A percentile compares a stretch with the other conserved stretches of the same genome.
phyloP scores from a whole-genome alignment of 2,329 filamentous ascomycete species.

The Claviceps sorghi region DNA sequence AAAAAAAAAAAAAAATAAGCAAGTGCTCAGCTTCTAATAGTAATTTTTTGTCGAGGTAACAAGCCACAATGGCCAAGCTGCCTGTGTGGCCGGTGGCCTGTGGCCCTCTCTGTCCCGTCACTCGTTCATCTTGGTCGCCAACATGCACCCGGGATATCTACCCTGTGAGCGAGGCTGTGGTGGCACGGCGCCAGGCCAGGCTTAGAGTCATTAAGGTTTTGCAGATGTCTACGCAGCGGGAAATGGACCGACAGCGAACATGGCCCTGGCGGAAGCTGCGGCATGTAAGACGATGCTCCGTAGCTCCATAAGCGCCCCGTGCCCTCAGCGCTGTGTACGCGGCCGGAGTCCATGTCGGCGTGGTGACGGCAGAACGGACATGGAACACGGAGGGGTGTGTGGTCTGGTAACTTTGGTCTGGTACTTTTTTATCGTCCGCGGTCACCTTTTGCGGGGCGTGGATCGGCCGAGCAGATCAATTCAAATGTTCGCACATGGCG shows the following conservation, averaged over 20 bases:
- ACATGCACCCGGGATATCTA: background rate
- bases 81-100: background rate
- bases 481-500: background rate
- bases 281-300: background rate
- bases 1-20: background rate
- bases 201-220: background rate
- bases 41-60: slow-evolving; percentile 1
- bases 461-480: background rate
- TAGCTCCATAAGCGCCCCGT: background rate
- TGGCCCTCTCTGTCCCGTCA: background rate
- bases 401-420: background rate
- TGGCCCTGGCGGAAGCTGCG: background rate
- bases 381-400: background rate
- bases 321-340: no score
- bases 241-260: background rate
- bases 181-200: background rate
- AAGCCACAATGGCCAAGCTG: background rate
- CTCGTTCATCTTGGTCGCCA: slow-evolving; percentile 6
- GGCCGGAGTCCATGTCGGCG: background rate
- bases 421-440: no score
- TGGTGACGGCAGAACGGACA: background rate
- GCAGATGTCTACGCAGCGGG: background rate
- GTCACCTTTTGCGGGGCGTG: background rate
- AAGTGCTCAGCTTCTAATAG: slow-evolving; percentile 1
- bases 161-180: background rate